phyloP scores from a whole-genome alignment of 2,329 filamentous ascomycete genomes.

The Trichoderma sp. region DNA sequence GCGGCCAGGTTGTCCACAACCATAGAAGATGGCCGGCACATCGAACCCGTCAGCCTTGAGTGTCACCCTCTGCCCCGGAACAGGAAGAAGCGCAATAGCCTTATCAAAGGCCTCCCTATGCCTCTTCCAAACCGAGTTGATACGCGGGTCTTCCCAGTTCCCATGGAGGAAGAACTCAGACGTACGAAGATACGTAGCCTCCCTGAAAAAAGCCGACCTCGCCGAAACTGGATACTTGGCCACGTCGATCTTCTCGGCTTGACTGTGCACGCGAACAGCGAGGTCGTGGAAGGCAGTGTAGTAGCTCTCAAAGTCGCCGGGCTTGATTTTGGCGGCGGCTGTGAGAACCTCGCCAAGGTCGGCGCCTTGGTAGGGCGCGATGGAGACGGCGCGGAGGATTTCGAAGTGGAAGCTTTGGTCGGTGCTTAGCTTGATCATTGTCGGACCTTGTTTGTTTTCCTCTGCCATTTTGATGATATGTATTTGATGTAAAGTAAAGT shows the following conservation, averaged over 20 bases:
- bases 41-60: constrained; percentile 35
- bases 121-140: constrained; percentile 39
- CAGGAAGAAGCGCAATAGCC: constrained; percentile 37
- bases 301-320: constrained; percentile 31
- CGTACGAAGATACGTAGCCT: constrained; percentile 44
- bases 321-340: constrained; percentile 27
- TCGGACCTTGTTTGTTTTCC: neutral
- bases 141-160: constrained; percentile 42
- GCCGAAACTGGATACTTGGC: constrained; percentile 29
- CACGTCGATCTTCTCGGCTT: constrained; percentile 22
- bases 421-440: constrained; percentile 27
- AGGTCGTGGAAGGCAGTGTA: constrained; percentile 27
- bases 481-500: neutral
- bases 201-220: constrained; percentile 37
- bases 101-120: constrained; percentile 41
- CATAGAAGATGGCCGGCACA: constrained; percentile 38
- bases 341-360: constrained; percentile 37
- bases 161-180: constrained; percentile 46
- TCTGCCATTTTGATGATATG: neutral
- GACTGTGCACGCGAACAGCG: constrained; percentile 25
- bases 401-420: constrained; percentile 31
- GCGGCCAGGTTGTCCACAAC: constrained; percentile 21
- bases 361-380: constrained; percentile 30
- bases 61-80: constrained; percentile 36
- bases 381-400: constrained; percentile 29